Conservation (phyloP, 805 yeast genomes). For the Metschnikowia borealis region DNA sequence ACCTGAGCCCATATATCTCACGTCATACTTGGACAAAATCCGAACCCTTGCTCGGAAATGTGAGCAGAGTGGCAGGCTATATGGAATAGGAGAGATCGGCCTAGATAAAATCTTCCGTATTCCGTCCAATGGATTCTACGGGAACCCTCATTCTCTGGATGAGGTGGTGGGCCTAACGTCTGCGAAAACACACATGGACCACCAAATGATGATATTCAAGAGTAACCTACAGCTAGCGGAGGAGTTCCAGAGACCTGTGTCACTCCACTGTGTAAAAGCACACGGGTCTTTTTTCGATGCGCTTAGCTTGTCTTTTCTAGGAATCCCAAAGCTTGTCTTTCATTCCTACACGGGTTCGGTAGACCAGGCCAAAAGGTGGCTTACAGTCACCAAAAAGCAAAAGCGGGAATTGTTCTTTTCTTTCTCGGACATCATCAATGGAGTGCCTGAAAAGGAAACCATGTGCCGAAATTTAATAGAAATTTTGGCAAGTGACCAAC, state of each 20-base stretch:
- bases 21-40: slow-evolving; percentile 31
- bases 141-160: slow-evolving; percentile 22
- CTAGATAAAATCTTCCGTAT: slow-evolving; percentile 72
- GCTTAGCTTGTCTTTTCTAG: slow-evolving; percentile 11
- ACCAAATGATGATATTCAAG: slow-evolving; percentile 56
- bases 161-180: slow-evolving; percentile 23
- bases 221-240: slow-evolving; percentile 55
- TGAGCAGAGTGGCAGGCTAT: slow-evolving; percentile 6
- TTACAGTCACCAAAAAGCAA: slow-evolving; percentile 27
- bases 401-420: slow-evolving; percentile 43
- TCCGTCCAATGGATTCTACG: slow-evolving; percentile 56
- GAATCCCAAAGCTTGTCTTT: slow-evolving; percentile 48
- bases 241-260: slow-evolving; percentile 47
- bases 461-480: slow-evolving; percentile 18
- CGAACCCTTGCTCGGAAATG: slow-evolving; percentile 18
- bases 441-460: slow-evolving; percentile 26
- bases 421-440: slow-evolving; percentile 49
- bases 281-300: slow-evolving; percentile 58
- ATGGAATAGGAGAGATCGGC: slow-evolving; percentile 86
- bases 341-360: slow-evolving; percentile 86
- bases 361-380: slow-evolving; percentile 58
- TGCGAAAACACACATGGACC: slow-evolving; percentile 58
- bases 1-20: slow-evolving; percentile 58
- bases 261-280: slow-evolving; percentile 82
- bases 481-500: slow-evolving; percentile 19